A percentile compares a stretch with the other conserved stretches of the same genome.
Conservation (phyloP, 2,329 filamentous ascomycete species). For the Alternaria panax region DNA sequence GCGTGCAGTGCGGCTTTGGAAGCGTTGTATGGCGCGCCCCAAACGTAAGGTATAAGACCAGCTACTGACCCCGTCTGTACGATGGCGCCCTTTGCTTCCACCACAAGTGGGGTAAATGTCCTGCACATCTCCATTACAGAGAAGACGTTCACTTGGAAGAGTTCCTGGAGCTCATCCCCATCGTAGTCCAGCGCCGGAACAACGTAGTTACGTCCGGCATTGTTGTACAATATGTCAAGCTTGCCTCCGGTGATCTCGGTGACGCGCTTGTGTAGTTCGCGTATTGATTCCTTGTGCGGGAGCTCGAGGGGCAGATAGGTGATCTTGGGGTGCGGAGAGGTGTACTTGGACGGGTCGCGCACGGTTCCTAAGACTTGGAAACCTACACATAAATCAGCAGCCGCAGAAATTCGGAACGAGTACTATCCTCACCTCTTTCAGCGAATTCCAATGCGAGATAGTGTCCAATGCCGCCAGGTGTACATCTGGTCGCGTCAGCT, state of each 20-base stretch:
- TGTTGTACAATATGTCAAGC: constrained; percentile 66
- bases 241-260: constrained; percentile 55
- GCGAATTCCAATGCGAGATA: constrained; percentile 66
- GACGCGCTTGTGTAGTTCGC: constrained; percentile 56
- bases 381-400: constrained; percentile 40
- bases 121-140: constrained; percentile 65
- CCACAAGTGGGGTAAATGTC: constrained; percentile 63
- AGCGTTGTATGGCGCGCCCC: constrained; percentile 61
- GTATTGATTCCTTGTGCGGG: constrained; percentile 58
- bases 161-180: constrained; percentile 36
- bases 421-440: constrained; percentile 42
- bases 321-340: constrained; percentile 59
- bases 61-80: constrained; percentile 57
- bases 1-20: constrained; percentile 67
- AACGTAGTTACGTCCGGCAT: constrained; percentile 65
- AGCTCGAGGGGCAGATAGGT: constrained; percentile 64
- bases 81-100: constrained; percentile 55
- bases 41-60: constrained; percentile 48
- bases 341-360: constrained; percentile 58
- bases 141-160: constrained; percentile 60
- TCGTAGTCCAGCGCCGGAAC: constrained; percentile 65
- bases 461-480: constrained; percentile 66
- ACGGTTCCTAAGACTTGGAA: constrained; percentile 67
- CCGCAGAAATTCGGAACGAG: not conserved
- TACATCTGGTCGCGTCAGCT: constrained; percentile 51